Evolutionary conservation across 2,329 filamentous ascomycete species (phyloP), one percentile per base, ranked within the genome.

Genomic region (Diplodia scrobiculata): DNA sequence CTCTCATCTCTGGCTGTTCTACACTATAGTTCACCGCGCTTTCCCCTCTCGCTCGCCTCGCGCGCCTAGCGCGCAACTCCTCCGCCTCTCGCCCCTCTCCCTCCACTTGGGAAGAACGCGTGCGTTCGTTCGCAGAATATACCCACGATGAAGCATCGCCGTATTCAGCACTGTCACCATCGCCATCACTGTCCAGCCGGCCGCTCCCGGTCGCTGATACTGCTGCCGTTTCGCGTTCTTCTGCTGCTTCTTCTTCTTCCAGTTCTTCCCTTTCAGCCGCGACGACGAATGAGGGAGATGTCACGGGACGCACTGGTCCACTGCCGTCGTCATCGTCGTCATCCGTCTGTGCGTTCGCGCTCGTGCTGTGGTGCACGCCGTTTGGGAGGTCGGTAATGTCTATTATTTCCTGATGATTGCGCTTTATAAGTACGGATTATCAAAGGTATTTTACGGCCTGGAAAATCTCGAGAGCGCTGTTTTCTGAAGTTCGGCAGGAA

Each of bases 341-440:
- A n/a, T 38, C 5, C n/a, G 38, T 17, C 17, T 6, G 38, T n/a
- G 29, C 29, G 29, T 32, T 32, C 29, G 29, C 6, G 29, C 29
- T 32, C 29, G 29, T 32, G 29, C 5, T 32, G 29, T 32, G 38
- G 41, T 45, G 41, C 14, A 51, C 25, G 54, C 54, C 54, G 17
- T 58, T 58, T 13, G 54, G 54, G 6, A 58, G 36, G 54, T 58
- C 54, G 13, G 54, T 58, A 13, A 58, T 45, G 54, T 58, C 54
- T 27, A 45, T 27, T 13, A 58, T 36, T 45, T 58, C 54, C 54
- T 58, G 21, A 17, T 9, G 25, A 17, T 51, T 7, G 21, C 9
- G 17, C 10, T 14, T 5, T 25, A 13, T 51, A 3, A 51, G 14
- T 29, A n/a, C 13, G 5, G 25, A 19, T 41, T 6, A 13, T 48